A percentile compares a stretch with the other conserved stretches of the same genome.
phyloP scores from a whole-genome alignment of 352 stramenopile genomes.

The Phytophthora idaei region DNA sequence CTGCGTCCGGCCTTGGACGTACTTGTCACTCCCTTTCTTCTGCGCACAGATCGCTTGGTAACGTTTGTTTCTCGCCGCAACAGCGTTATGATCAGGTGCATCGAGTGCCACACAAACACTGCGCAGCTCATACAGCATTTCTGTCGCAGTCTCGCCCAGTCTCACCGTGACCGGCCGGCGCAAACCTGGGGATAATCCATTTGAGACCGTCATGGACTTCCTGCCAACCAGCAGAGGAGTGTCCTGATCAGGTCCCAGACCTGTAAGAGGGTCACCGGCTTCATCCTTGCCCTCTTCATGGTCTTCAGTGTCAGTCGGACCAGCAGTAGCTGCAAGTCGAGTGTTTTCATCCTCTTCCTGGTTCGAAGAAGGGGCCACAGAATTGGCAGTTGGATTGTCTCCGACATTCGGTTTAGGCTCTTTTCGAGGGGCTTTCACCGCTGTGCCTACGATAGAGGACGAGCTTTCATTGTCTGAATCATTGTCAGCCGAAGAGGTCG shows the following conservation, averaged over 20 bases:
- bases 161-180: conserved; percentile 52
- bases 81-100: conserved; percentile 42
- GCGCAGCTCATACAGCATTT: conserved; percentile 65
- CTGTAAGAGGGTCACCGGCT: neutral
- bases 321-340: neutral
- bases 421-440: conserved; percentile 12
- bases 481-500: conserved; percentile 62
- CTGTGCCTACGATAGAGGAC: conserved; percentile 19
- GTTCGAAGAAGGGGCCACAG: conserved; percentile 15
- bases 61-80: conserved; percentile 63
- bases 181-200: conserved; percentile 3
- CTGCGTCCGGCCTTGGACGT: conserved; percentile 63
- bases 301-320: conserved; percentile 21
- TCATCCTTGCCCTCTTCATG: conserved; percentile 24
- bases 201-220: conserved; percentile 11
- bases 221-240: conserved; percentile 4
- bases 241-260: neutral
- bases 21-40: conserved; percentile 86
- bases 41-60: conserved; percentile 66
- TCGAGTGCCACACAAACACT: conserved; percentile 77
- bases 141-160: conserved; percentile 64
- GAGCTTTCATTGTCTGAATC: conserved; percentile 52
- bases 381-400: conserved; percentile 8
- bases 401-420: conserved; percentile 14
- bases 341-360: conserved; percentile 27